Evolutionary conservation across 192 early-diverging fungal genomes (phyloP).

Genomic region (Linnemannia exigua): DNA sequence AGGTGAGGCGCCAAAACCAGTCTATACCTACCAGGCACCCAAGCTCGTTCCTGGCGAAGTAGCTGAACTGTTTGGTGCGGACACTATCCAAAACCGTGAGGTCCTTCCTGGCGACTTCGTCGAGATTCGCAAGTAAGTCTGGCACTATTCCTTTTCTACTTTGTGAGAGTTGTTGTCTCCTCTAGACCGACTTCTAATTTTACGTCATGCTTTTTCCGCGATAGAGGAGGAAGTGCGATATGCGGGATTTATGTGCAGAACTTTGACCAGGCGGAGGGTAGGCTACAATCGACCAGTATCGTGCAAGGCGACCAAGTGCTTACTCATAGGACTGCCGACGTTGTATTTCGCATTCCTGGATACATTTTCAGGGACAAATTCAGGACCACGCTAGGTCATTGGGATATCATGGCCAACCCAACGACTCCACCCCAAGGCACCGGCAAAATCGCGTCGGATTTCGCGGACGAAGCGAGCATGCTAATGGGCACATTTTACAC

Average conservation of each 20-base stretch:
- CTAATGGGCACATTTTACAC: constrained; percentile 54
- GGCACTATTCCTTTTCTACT: not conserved
- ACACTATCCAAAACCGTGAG: constrained; percentile 30
- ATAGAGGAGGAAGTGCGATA: constrained; percentile 14
- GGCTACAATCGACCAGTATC: constrained; percentile 36
- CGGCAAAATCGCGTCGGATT: constrained; percentile 34
- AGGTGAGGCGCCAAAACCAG: constrained; percentile 2
- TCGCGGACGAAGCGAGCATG: constrained; percentile 44
- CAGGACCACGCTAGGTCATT: constrained; percentile 1
- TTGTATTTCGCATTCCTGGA: constrained; percentile 62
- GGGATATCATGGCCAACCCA: constrained; percentile 23
- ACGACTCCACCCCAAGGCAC: constrained; percentile 2
- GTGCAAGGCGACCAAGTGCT: constrained; percentile 24
- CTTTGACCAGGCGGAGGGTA: constrained; percentile 44
- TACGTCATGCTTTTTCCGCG: not conserved
- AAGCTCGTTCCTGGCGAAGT: constrained; percentile 20
- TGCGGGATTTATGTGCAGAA: constrained; percentile 22
- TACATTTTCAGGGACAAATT: constrained; percentile 31
- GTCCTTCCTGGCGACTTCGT: constrained; percentile 51
- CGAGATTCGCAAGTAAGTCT: constrained; percentile 35
- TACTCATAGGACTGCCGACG: constrained; percentile 54
- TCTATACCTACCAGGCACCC: constrained; percentile 3
- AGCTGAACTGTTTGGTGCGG: constrained; percentile 27
- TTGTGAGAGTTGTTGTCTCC: not conserved
- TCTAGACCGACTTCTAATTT: not conserved